Evolutionary conservation across 768 basidiomycete species (phyloP), one percentile per base, ranked within the genome.

Genomic region (Serendipita sp.): DNA sequence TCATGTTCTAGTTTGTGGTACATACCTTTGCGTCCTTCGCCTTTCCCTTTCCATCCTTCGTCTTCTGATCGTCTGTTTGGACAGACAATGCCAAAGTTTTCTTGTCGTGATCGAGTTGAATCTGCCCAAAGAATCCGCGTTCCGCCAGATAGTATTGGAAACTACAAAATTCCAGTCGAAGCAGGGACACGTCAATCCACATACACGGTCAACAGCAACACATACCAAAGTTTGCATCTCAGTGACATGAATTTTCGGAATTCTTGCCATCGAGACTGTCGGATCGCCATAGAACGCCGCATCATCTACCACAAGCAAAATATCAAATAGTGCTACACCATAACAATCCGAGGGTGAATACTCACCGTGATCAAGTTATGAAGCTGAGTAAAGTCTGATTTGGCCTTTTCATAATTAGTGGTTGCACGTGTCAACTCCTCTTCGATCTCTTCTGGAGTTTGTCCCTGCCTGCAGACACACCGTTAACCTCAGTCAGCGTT

Each of bases 171-270:
- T 13, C 64, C 45, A 43, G 6, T 16, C 29, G 16, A 40, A 33
- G 23, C 13, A 58, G 34, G 18, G 34, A 31, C 13, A 58, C 15
- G 13, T 13, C 34, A 27, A 23, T 23, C 23, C 23, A 23, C 23
- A 27, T 48, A 62, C 11, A 10, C n/a, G 23, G 23, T 23, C 23
- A 13, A 46, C 6, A 34, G 11, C 43, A 16, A 27, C 5, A 65
- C 64, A 10, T 10, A 65, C 64, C 68, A 70, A 53, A 60, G 55
- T 68, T 89, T 85, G 82, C 88, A 88, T 15, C 90, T 83, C 33
- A 91, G 76, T n/a, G 91, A 87, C 67, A 93, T 93, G 69, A 91
- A 87, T 8, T 83, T 80, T 62, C 94, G 83, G 77, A 94, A 94
- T 64, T 88, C 84, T 64, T 88, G 81, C 94, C 95, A 97, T 69